Percentiles rank a stretch among this genome's conserved stretches.
These are phyloP conservation scores for Mycena polygramma DNA, from an alignment of 768 basidiomycete genomes.

Conservation along the genomic window DNA sequence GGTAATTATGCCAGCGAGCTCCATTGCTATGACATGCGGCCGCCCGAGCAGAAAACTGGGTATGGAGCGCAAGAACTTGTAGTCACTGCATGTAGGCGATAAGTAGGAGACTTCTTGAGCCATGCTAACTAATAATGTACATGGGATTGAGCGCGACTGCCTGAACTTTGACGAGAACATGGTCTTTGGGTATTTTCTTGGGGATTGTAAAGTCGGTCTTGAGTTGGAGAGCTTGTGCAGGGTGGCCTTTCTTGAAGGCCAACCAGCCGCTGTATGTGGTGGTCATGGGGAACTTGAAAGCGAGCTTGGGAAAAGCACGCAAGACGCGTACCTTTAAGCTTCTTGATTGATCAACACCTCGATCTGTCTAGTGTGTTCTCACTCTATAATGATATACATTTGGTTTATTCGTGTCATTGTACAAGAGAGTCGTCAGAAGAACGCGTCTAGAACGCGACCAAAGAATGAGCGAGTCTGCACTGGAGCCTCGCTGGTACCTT, in stretches of 20 bases:
- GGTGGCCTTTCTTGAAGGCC: conserved; percentile 19
- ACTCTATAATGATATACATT: conserved; percentile 11
- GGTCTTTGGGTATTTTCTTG: conserved; percentile 48
- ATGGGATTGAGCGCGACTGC: conserved; percentile 78
- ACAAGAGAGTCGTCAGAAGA: conserved; percentile 34
- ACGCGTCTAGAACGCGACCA: conserved; percentile 43
- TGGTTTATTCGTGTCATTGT: conserved; percentile 11
- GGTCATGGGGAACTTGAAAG: neutral
- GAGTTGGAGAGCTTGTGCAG: conserved; percentile 25
- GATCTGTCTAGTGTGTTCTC: too few relatives aligned
- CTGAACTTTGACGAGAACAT: conserved; percentile 65
- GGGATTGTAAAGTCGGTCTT: conserved; percentile 39
- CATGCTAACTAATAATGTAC: conserved; percentile 46
- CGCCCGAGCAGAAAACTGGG: conserved; percentile 62
- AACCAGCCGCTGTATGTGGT: conserved; percentile 34
- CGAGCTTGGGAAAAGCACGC: neutral
- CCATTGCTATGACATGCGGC: conserved; percentile 70
- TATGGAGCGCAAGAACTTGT: conserved; percentile 65
- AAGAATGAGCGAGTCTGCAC: conserved; percentile 40
- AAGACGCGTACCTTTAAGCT: too few relatives aligned
- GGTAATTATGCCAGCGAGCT: conserved; percentile 74
- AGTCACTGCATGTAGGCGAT: conserved; percentile 60
- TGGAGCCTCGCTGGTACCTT: conserved; percentile 11
- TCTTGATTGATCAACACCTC: too few relatives aligned
- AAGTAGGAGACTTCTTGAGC: neutral